These are phyloP conservation scores for Cylindrotheca closterium DNA, from an alignment of 108 stramenopile species.

Conservation along the genomic window DNA sequence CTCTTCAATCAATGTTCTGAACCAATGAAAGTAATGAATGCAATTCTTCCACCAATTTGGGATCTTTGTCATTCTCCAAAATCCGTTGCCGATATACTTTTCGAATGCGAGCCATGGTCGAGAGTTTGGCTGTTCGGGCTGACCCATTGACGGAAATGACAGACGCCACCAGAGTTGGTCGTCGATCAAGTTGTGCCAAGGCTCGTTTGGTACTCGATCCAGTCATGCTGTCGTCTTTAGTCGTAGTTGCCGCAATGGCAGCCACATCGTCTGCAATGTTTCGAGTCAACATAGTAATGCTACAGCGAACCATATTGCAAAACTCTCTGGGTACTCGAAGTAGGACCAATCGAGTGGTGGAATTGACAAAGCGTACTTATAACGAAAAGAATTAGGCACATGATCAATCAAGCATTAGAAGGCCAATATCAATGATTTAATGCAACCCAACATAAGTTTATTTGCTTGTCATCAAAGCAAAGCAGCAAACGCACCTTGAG, in stretches of 20 bases:
- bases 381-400: neutral
- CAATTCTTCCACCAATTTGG: neutral
- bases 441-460: neutral
- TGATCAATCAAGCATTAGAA: neutral
- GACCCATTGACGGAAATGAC: conserved; percentile 59
- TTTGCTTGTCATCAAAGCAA: neutral
- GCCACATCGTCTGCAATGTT: neutral
- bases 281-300: conserved; percentile 30
- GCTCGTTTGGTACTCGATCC: no score
- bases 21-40: neutral
- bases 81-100: conserved; percentile 5
- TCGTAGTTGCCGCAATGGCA: no score
- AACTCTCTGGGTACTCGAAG: conserved; percentile 57
- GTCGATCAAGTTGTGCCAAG: neutral
- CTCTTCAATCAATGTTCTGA: conserved; percentile 26
- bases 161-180: conserved; percentile 37
- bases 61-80: neutral
- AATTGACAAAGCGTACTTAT: conserved; percentile 55
- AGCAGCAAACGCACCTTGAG: conserved; percentile 16
- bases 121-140: conserved; percentile 63
- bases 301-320: conserved; percentile 39
- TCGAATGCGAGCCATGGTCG: conserved; percentile 35
- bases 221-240: no score
- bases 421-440: neutral
- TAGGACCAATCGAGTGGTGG: conserved; percentile 42